These are phyloP conservation scores for Colletotrichum viniferum DNA, from an alignment of 2,329 filamentous ascomycete genomes.

Conservation along the genomic window DNA sequence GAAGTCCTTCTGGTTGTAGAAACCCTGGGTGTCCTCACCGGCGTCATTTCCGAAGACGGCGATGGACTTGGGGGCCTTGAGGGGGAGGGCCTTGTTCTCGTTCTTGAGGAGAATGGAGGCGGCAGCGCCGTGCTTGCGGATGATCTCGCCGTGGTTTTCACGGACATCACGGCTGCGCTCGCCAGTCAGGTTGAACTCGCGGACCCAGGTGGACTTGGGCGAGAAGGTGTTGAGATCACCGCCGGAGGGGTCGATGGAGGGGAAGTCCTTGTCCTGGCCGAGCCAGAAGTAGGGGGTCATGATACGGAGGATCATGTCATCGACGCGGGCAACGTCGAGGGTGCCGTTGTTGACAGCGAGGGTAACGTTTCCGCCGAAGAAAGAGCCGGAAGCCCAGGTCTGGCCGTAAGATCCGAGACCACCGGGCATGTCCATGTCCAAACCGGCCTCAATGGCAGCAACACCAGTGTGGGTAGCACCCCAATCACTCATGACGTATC, in stretches of 20 bases:
- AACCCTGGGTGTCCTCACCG: slow-evolving; percentile 69
- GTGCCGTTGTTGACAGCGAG: slow-evolving; percentile 52
- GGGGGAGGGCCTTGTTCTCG: slow-evolving; percentile 61
- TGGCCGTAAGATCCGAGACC: slow-evolving; percentile 36
- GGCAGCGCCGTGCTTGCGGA: slow-evolving; percentile 57
- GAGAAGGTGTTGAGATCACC: slow-evolving; percentile 54
- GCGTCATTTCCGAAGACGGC: slow-evolving; percentile 64
- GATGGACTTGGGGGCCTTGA: slow-evolving; percentile 61
- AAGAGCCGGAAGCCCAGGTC: slow-evolving; percentile 35
- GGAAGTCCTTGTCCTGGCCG: slow-evolving; percentile 52
- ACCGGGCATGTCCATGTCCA: slow-evolving; percentile 59
- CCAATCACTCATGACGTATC: slow-evolving; percentile 50
- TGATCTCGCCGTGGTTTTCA: slow-evolving; percentile 58
- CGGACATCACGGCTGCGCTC: slow-evolving; percentile 56
- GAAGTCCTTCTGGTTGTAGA: slow-evolving; percentile 66
- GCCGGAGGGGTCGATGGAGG: slow-evolving; percentile 45
- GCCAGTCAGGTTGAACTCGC: slow-evolving; percentile 48
- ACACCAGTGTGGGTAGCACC: slow-evolving; percentile 43
- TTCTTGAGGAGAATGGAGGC: slow-evolving; percentile 80
- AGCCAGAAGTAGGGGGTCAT: slow-evolving; percentile 57
- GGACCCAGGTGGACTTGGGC: slow-evolving; percentile 50
- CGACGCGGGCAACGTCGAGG: slow-evolving; percentile 41
- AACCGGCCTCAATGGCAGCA: slow-evolving; percentile 45
- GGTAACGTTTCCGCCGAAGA: slow-evolving; percentile 51
- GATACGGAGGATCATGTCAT: slow-evolving; percentile 58